These are phyloP conservation scores for Globisporangium acanthophoron DNA, from an alignment of 352 stramenopile genomes.

Conservation along the genomic window DNA sequence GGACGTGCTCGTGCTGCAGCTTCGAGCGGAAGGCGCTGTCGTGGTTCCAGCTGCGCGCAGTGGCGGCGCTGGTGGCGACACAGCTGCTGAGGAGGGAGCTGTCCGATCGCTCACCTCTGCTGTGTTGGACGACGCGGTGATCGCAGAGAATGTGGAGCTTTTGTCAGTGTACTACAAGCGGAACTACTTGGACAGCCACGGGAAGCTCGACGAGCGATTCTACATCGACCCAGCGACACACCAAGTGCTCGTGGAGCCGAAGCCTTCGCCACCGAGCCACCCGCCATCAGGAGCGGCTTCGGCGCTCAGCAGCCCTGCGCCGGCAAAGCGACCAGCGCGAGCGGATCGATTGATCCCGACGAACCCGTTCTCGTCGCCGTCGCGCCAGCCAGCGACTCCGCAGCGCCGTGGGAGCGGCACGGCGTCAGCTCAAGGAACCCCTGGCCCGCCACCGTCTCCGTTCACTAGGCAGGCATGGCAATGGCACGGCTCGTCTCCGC, in stretches of 20 bases:
- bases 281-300: conserved; percentile 7
- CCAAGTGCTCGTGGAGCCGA: conserved; percentile 30
- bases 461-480: conserved; percentile 63
- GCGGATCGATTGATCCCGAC: conserved; percentile 10
- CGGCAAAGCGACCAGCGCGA: conserved; percentile 8
- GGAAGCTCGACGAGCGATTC: conserved; percentile 57
- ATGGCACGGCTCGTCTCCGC: conserved; percentile 56
- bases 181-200: conserved; percentile 39
- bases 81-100: background rate
- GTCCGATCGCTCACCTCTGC: conserved; percentile 16
- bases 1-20: conserved; percentile 30
- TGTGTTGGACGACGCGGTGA: conserved; percentile 28
- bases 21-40: conserved; percentile 20
- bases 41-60: conserved; percentile 11
- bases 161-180: conserved; percentile 34
- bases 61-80: background rate
- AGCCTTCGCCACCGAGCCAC: conserved; percentile 1
- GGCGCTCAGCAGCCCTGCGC: conserved; percentile 9
- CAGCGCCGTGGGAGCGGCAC: conserved; percentile 22
- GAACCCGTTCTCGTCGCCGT: conserved; percentile 27
- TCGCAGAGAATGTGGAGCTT: conserved; percentile 33
- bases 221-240: conserved; percentile 32
- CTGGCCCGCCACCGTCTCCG: conserved; percentile 24
- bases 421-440: conserved; percentile 1
- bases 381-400: conserved; percentile 29